Percentiles rank a stretch among this genome's conserved stretches.
phyloP scores from a whole-genome alignment of 106 monocot genomes.

The Apostasia ramifera region DNA sequence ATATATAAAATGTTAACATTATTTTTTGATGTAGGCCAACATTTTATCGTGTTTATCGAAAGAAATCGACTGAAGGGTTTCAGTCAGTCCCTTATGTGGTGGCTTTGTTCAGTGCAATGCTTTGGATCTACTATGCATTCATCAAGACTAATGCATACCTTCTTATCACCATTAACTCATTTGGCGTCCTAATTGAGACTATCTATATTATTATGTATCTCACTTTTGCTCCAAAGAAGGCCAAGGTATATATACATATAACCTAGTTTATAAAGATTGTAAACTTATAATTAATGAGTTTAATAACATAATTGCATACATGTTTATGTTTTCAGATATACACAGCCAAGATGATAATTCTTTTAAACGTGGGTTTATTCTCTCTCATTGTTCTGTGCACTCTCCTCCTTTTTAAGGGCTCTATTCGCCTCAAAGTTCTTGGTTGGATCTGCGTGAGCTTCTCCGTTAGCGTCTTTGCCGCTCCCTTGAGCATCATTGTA shows the following conservation, averaged over 20 bases:
- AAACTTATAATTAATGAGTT: not conserved
- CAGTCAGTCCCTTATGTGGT: constrained; percentile 12
- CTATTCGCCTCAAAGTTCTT: constrained; percentile 2
- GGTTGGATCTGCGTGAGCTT: constrained; percentile 17
- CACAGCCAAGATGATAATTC: constrained; percentile 4
- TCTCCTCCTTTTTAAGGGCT: not conserved
- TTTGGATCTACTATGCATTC: constrained; percentile 14
- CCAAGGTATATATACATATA: not conserved
- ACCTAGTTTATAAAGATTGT: not conserved
- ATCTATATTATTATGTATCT: constrained; percentile 6
- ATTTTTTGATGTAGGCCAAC: constrained; percentile 3
- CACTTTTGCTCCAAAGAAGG: constrained; percentile 6
- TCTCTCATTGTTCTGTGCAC: constrained; percentile 12
- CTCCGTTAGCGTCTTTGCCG: constrained; percentile 18
- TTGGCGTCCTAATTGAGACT: constrained; percentile 3
- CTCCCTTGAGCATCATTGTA: constrained; percentile 21
- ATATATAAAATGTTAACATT: not conserved
- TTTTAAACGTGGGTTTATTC: constrained; percentile 11
- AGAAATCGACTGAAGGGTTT: constrained; percentile 16
- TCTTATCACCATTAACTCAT: constrained; percentile 13
- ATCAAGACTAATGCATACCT: constrained; percentile 7
- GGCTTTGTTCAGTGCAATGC: constrained; percentile 12
- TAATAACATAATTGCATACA: not conserved
- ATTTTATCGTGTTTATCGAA: constrained; percentile 6
- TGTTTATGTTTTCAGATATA: not conserved